A percentile compares a stretch with the other conserved stretches of the same genome.
Evolutionary conservation across 176 grass and related monocot species (phyloP).

Genomic region (Chrysopogon serrulatus): DNA sequence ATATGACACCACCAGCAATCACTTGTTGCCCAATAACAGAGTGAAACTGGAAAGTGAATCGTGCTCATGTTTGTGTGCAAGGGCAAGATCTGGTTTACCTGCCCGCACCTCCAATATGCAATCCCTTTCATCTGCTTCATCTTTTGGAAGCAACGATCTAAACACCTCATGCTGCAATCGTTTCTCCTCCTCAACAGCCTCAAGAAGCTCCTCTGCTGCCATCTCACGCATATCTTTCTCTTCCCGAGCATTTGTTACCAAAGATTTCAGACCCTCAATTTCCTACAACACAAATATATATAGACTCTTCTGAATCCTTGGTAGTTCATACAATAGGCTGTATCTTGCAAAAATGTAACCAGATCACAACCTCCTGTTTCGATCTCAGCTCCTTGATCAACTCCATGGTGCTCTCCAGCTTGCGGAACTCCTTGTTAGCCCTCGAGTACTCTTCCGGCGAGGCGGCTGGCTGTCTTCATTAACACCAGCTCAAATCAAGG

Average conservation of each 20-base stretch:
- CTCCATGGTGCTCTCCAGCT: constrained; percentile 43
- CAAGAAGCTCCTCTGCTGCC: constrained; percentile 68
- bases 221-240: constrained; percentile 80
- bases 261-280: constrained; percentile 60
- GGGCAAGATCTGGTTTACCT: constrained; percentile 39
- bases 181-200: constrained; percentile 56
- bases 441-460: constrained; percentile 58
- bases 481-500: constrained; percentile 35
- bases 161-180: constrained; percentile 50
- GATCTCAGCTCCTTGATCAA: constrained; percentile 51
- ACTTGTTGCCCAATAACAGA: not conserved
- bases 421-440: constrained; percentile 75
- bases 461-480: constrained; percentile 62
- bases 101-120: constrained; percentile 89
- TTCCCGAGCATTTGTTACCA: constrained; percentile 51
- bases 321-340: not conserved
- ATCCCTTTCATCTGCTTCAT: constrained; percentile 89
- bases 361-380: constrained; percentile 46
- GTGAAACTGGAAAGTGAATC: not conserved
- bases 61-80: not conserved
- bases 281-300: constrained; percentile 34
- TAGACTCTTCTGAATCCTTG: not conserved
- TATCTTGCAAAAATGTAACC: not conserved
- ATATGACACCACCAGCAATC: constrained; percentile 17
- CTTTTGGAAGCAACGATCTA: constrained; percentile 74